These are phyloP conservation scores for Fusarium gaditjirri DNA, from an alignment of 2,329 filamentous ascomycete species.

Conservation along the genomic window DNA sequence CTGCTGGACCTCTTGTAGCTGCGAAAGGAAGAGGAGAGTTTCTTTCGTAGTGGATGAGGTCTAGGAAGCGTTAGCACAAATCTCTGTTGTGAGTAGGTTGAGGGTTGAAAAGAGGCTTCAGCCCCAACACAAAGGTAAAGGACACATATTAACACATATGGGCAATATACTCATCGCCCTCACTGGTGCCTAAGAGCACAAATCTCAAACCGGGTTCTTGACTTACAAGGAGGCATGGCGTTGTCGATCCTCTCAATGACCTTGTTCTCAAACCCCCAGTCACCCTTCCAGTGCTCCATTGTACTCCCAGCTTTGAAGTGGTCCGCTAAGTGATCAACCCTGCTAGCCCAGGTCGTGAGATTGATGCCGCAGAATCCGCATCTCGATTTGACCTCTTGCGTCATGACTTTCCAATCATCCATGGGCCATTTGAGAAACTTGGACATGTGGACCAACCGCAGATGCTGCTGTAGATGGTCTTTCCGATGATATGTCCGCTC, in stretches of 20 bases:
- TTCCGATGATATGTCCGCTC: conserved; percentile 59
- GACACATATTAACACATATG: too few species aligned
- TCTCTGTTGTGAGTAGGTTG: too few species aligned
- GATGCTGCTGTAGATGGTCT: conserved; percentile 56
- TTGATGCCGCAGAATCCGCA: conserved; percentile 55
- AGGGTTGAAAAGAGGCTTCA: too few species aligned
- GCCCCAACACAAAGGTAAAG: too few species aligned
- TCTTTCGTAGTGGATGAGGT: conserved; percentile 38
- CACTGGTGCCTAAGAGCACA: too few species aligned
- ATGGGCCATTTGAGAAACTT: conserved; percentile 49
- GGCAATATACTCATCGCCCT: too few species aligned
- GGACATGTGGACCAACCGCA: conserved; percentile 53
- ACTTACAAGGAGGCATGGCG: conserved; percentile 54
- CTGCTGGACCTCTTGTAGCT: conserved; percentile 32
- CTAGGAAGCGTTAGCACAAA: neutral
- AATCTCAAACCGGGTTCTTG: too few species aligned
- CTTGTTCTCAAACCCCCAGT: conserved; percentile 55
- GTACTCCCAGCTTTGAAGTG: conserved; percentile 55
- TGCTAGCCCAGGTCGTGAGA: conserved; percentile 51
- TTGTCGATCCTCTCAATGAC: conserved; percentile 55
- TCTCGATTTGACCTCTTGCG: conserved; percentile 50
- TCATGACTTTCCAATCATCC: conserved; percentile 52
- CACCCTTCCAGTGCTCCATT: conserved; percentile 57
- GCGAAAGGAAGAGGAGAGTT: conserved; percentile 33
- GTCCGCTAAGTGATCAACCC: conserved; percentile 53